Evolutionary conservation across 768 basidiomycete species (phyloP).

Genomic region (Exsudoporus frostii): DNA sequence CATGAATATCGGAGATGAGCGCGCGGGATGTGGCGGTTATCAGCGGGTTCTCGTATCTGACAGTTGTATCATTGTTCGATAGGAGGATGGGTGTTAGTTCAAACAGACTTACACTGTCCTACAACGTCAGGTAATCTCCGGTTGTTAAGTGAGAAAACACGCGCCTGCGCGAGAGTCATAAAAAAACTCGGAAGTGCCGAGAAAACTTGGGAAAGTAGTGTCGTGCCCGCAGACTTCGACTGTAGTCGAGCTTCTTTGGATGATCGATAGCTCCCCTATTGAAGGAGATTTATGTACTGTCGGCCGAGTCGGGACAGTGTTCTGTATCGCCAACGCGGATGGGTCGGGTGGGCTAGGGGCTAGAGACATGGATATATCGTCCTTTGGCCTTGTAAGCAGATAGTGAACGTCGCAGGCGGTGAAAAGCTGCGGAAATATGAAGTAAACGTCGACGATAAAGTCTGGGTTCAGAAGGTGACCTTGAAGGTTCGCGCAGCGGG

Average conservation of each 20-base stretch:
- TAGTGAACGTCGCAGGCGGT: background rate
- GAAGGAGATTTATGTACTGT: constrained; percentile 9
- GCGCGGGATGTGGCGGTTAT: constrained; percentile 72
- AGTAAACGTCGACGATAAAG: no score
- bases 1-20: constrained; percentile 69
- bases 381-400: background rate
- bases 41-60: constrained; percentile 76
- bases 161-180: constrained; percentile 71
- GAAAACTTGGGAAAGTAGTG: constrained; percentile 38
- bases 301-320: background rate
- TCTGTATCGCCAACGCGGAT: background rate
- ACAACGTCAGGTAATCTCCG: constrained; percentile 7
- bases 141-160: constrained; percentile 25
- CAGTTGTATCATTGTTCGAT: constrained; percentile 6
- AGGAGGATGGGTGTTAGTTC: background rate
- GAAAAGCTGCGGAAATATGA: background rate
- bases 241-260: constrained; percentile 52
- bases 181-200: constrained; percentile 54
- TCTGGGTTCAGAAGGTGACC: background rate
- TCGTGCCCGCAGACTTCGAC: constrained; percentile 69
- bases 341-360: background rate
- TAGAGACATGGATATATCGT: constrained; percentile 8
- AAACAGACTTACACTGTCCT: constrained; percentile 29
- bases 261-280: constrained; percentile 27
- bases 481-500: background rate